These are phyloP conservation scores for Knufia fluminis DNA, from an alignment of 2,329 filamentous ascomycete genomes.

Conservation along the genomic window DNA sequence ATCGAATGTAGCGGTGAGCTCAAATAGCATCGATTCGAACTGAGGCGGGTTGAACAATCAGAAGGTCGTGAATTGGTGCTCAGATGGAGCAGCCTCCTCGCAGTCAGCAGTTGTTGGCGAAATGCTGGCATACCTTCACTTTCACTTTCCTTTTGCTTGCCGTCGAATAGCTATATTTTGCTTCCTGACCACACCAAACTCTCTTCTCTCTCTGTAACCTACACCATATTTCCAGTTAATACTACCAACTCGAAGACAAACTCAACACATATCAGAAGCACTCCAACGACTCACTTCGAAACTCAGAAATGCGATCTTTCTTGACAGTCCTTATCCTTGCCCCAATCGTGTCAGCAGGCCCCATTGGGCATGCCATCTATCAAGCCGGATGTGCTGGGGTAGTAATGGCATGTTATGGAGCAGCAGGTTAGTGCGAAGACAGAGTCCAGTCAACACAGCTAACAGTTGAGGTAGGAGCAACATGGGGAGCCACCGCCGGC, in stretches of 20 bases:
- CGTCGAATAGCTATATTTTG: too few species aligned
- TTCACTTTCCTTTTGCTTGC: background rate
- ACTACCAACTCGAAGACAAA: too few species aligned
- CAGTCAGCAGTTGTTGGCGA: background rate
- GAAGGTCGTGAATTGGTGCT: too few species aligned
- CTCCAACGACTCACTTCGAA: too few species aligned
- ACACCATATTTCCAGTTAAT: too few species aligned
- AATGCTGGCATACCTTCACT: background rate
- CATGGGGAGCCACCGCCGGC: background rate
- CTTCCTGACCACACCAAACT: too few species aligned
- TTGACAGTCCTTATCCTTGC: too few species aligned
- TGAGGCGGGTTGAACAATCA: too few species aligned
- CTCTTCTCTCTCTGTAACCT: too few species aligned
- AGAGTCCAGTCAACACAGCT: conserved; percentile 26
- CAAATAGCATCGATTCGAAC: too few species aligned
- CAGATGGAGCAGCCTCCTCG: background rate
- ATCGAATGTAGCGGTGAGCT: background rate
- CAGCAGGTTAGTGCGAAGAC: conserved; percentile 36
- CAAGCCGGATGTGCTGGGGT: conserved; percentile 40
- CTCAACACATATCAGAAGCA: too few species aligned
- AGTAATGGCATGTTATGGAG: conserved; percentile 40
- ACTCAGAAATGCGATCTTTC: too few species aligned
- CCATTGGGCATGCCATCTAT: conserved; percentile 34
- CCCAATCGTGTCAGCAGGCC: background rate
- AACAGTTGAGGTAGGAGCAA: background rate